Evolutionary conservation across 257 asterid species (phyloP).

Genomic region (Cynanchum wilfordii): DNA sequence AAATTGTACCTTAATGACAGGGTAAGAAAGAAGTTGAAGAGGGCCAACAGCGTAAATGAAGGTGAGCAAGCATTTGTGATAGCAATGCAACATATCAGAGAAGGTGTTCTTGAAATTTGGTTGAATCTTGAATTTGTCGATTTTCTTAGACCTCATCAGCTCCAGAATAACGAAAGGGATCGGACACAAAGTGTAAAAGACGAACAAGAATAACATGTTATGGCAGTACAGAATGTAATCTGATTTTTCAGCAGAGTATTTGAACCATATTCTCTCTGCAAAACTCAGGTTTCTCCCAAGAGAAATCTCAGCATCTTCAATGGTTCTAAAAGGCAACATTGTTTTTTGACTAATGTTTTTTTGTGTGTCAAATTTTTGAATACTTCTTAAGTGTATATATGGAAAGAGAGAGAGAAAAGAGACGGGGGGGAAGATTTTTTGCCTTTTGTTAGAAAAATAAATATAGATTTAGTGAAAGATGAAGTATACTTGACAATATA

Average conservation of each 20-base stretch:
- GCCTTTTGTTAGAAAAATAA: too few species aligned
- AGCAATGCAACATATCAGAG: slow-evolving; percentile 48
- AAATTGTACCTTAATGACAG: slow-evolving; percentile 45
- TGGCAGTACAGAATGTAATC: slow-evolving; percentile 54
- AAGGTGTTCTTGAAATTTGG: slow-evolving; percentile 45
- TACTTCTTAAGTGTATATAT: too few species aligned
- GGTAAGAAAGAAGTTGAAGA: slow-evolving; percentile 56
- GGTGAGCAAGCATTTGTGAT: slow-evolving; percentile 38
- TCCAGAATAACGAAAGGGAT: slow-evolving; percentile 49
- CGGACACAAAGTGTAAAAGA: slow-evolving; percentile 55
- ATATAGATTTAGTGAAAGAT: too few species aligned
- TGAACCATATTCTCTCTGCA: slow-evolving; percentile 56
- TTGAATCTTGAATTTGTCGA: slow-evolving; percentile 55
- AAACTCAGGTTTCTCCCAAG: slow-evolving; percentile 55
- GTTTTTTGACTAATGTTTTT: too few species aligned
- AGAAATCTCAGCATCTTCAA: slow-evolving; percentile 46
- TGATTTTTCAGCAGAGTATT: slow-evolving; percentile 50
- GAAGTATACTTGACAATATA: too few species aligned
- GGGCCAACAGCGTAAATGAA: slow-evolving; percentile 56
- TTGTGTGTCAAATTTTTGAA: too few species aligned
- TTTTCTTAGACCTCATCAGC: slow-evolving; percentile 35
- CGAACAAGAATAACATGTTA: slow-evolving; percentile 52
- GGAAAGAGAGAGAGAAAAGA: too few species aligned
- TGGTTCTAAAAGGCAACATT: slow-evolving; percentile 50
- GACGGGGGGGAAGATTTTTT: too few species aligned